Conservation (phyloP, 78 protist species). For the Planoprotostelium fungivorum region DNA sequence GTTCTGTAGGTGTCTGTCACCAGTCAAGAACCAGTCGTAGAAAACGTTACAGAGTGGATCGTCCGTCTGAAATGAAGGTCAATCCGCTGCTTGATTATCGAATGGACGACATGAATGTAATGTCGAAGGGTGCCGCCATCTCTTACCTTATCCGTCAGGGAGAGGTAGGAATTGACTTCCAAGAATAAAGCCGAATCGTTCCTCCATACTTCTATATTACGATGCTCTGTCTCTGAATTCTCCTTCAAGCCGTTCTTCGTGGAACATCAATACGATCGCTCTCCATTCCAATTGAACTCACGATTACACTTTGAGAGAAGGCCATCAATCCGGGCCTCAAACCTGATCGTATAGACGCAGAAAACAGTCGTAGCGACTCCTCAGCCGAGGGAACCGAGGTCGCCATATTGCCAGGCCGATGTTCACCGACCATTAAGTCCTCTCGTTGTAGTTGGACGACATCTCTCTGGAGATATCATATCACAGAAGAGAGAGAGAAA, state of each 20-base stretch:
- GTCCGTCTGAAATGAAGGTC: neutral
- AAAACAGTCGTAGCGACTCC: neutral
- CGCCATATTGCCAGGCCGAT: too few species aligned
- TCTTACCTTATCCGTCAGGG: neutral
- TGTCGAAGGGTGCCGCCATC: neutral
- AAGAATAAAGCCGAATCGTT: neutral
- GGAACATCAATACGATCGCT: neutral
- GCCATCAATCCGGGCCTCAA: neutral
- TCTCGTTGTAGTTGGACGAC: too few species aligned
- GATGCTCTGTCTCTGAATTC: neutral
- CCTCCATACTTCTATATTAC: neutral
- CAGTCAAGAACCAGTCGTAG: neutral
- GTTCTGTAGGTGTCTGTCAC: neutral
- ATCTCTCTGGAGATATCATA: too few species aligned
- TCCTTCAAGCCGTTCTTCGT: neutral
- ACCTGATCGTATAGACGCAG: neutral
- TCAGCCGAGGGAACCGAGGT: too few species aligned
- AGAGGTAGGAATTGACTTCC: neutral
- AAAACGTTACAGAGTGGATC: neutral
- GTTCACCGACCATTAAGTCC: too few species aligned
- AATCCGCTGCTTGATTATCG: too few species aligned
- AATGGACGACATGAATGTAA: too few species aligned
- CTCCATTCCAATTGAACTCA: neutral
- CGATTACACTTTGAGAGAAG: neutral
- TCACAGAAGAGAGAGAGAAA: too few species aligned